Conservation (phyloP, 1,284 basidiomycete genomes). For the Wallemia hederae region DNA sequence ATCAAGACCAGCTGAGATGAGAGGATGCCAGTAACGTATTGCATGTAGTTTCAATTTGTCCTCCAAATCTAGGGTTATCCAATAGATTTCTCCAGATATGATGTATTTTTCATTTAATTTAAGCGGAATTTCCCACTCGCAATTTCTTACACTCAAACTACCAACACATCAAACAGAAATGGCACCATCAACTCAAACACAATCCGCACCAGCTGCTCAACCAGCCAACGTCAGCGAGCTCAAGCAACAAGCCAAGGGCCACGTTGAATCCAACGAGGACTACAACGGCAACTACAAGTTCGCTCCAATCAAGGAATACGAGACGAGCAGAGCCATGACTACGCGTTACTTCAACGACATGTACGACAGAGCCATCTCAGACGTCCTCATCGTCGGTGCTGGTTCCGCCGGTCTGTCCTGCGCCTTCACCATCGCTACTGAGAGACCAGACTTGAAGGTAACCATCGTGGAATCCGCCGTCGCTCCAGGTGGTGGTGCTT, state of each 20-base stretch:
- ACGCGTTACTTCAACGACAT: slow-evolving; percentile 28
- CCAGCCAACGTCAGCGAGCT: neutral
- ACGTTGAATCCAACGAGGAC: slow-evolving; percentile 18
- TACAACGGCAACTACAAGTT: slow-evolving; percentile 28
- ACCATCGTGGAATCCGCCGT: slow-evolving; percentile 58
- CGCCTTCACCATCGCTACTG: slow-evolving; percentile 39
- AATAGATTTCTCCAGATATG: neutral
- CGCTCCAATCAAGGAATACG: slow-evolving; percentile 22
- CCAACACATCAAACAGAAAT: neutral
- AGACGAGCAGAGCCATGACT: slow-evolving; percentile 50
- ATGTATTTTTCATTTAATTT: neutral
- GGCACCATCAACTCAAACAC: neutral
- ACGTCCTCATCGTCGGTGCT: slow-evolving; percentile 50
- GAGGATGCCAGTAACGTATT: too few relatives aligned
- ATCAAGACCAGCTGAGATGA: too few relatives aligned
- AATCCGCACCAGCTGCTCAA: neutral
- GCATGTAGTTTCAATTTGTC: too few relatives aligned
- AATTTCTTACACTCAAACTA: neutral
- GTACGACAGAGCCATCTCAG: slow-evolving; percentile 43
- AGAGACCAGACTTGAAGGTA: slow-evolving; percentile 41
- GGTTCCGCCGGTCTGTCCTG: slow-evolving; percentile 51
- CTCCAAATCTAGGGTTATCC: neutral
- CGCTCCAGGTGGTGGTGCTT: slow-evolving; percentile 45
- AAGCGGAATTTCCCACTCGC: neutral
- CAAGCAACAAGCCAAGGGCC: neutral